Percentiles rank a stretch among this genome's conserved stretches.
Conservation (phyloP, 2,329 filamentous ascomycete genomes). For the Fusarium pseudograminearum region DNA sequence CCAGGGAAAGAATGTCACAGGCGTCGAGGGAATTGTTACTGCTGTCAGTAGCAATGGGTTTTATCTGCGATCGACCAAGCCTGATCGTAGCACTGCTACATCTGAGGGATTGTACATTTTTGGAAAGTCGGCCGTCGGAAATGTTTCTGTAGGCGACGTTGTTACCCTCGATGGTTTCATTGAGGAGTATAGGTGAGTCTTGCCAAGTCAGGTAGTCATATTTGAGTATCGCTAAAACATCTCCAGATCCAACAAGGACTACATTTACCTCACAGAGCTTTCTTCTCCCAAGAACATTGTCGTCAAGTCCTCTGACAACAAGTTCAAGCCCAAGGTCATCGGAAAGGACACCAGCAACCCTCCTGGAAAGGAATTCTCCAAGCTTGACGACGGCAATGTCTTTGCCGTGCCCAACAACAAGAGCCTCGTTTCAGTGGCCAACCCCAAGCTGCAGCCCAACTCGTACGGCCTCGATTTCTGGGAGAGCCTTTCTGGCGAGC, state of each 20-base stretch:
- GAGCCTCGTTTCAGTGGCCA: constrained; percentile 66
- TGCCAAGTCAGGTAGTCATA: neutral
- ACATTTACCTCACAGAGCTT: constrained; percentile 75
- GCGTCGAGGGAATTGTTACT: constrained; percentile 73
- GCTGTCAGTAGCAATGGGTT: constrained; percentile 72
- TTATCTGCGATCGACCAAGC: constrained; percentile 71
- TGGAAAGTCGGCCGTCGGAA: constrained; percentile 61
- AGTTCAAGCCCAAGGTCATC: constrained; percentile 69
- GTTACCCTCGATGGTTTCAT: constrained; percentile 71
- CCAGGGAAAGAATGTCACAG: constrained; percentile 66
- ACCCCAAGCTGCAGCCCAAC: constrained; percentile 70
- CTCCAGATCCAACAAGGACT: constrained; percentile 63
- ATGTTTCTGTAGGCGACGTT: constrained; percentile 71
- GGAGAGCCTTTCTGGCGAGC: constrained; percentile 75
- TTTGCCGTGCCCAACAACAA: constrained; percentile 74
- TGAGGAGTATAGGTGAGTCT: constrained; percentile 64
- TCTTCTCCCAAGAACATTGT: constrained; percentile 65
- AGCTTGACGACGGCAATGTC: constrained; percentile 73
- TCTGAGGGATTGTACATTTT: constrained; percentile 77
- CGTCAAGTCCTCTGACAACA: constrained; percentile 65
- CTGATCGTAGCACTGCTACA: constrained; percentile 66
- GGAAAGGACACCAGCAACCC: constrained; percentile 68
- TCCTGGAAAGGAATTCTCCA: constrained; percentile 71
- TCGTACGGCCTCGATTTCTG: constrained; percentile 79
- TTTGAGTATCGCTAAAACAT: constrained; percentile 3